Conservation (phyloP, 768 basidiomycete genomes). For the Rhodotorula taiwanensis region DNA sequence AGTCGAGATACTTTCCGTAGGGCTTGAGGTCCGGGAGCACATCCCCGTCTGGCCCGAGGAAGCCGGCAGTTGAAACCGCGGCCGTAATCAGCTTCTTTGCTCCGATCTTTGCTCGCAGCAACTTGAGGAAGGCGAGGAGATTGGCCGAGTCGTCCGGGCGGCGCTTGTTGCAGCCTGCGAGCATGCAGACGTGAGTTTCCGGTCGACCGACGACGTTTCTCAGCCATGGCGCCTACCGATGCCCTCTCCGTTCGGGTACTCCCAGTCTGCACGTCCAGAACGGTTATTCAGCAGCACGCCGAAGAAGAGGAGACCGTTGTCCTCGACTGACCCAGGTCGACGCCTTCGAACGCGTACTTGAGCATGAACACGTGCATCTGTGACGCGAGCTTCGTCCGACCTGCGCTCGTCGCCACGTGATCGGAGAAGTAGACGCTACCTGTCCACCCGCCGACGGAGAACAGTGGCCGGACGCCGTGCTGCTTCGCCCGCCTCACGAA, state of each 20-base stretch:
- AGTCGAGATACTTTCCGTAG: constrained; percentile 68
- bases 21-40: constrained; percentile 58
- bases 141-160: constrained; percentile 59
- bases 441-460: constrained; percentile 88
- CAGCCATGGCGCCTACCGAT: constrained; percentile 8
- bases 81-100: constrained; percentile 61
- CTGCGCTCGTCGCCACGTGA: constrained; percentile 54
- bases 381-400: constrained; percentile 54
- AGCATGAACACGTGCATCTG: constrained; percentile 59
- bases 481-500: constrained; percentile 22
- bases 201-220: background rate
- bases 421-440: constrained; percentile 71
- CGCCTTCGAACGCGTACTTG: constrained; percentile 64
- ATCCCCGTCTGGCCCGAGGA: constrained; percentile 55
- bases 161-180: constrained; percentile 54
- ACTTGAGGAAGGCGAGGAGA: constrained; percentile 64
- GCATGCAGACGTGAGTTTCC: constrained; percentile 46
- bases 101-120: constrained; percentile 60
- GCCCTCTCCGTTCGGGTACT: constrained; percentile 63
- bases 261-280: constrained; percentile 43
- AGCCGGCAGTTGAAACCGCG: constrained; percentile 67
- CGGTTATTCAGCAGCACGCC: background rate
- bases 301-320: constrained; percentile 3
- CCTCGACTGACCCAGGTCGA: constrained; percentile 70
- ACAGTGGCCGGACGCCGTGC: constrained; percentile 53